Conservation (phyloP, 805 yeast species). For the Tetrapisispora arboricola region DNA sequence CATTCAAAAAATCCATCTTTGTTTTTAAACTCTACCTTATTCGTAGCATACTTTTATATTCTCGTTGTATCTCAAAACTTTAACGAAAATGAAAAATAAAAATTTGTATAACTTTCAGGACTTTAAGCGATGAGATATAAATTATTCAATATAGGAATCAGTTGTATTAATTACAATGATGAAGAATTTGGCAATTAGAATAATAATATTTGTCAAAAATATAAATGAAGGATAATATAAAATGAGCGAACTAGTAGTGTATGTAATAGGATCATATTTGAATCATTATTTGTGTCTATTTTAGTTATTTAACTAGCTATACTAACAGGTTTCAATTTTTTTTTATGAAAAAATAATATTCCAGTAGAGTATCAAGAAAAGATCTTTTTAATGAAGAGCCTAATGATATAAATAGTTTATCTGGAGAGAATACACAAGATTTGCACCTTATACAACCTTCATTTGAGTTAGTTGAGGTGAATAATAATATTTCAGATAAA, state of each 20-base stretch:
- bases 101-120: neutral
- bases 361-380: conserved; percentile 18
- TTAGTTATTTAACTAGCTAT: neutral
- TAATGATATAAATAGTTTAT: conserved; percentile 2
- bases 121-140: too few relatives aligned
- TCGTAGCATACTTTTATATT: too few relatives aligned
- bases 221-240: too few relatives aligned
- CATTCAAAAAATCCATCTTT: neutral
- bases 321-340: conserved; percentile 1
- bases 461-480: conserved; percentile 19
- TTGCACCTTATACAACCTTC: conserved; percentile 23
- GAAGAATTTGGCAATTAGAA: too few relatives aligned
- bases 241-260: conserved; percentile 8
- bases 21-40: too few relatives aligned
- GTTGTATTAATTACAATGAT: too few relatives aligned
- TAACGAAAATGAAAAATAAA: too few relatives aligned
- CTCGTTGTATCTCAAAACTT: too few relatives aligned
- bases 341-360: neutral
- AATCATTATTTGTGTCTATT: too few relatives aligned
- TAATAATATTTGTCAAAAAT: too few relatives aligned
- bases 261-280: conserved; percentile 2
- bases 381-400: conserved; percentile 10
- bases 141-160: too few relatives aligned
- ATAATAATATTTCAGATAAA: neutral
- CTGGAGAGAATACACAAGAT: too few relatives aligned